A percentile compares a stretch with the other conserved stretches of the same genome.
Evolutionary conservation across 768 basidiomycete genomes (phyloP).

Genomic region (Piloderma croceum): DNA sequence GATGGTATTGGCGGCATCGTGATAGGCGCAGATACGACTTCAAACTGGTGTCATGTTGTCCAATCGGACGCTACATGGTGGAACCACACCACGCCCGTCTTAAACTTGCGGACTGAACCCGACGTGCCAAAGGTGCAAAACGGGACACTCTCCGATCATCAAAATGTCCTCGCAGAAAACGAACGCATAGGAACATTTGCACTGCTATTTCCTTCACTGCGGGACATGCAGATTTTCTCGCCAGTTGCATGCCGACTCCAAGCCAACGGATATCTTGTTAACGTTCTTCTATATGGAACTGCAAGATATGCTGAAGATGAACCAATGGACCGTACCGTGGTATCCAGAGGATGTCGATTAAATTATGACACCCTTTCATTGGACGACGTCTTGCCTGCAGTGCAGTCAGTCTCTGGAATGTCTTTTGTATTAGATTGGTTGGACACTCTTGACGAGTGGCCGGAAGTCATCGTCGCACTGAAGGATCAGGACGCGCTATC

Average conservation of each 20-base stretch:
- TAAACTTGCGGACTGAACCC: too few relatives aligned
- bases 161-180: background rate
- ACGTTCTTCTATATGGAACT: too few relatives aligned
- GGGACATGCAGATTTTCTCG: slow-evolving; percentile 30
- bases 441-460: slow-evolving; percentile 15
- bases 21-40: slow-evolving; percentile 2
- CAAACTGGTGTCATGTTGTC: background rate
- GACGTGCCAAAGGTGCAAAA: too few relatives aligned
- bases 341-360: too few relatives aligned
- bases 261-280: slow-evolving; percentile 24
- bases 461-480: slow-evolving; percentile 32
- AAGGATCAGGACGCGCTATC: slow-evolving; percentile 25
- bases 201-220: slow-evolving; percentile 28
- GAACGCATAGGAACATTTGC: slow-evolving; percentile 23
- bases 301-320: too few relatives aligned
- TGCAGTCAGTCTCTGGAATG: too few relatives aligned
- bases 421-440: slow-evolving; percentile 31
- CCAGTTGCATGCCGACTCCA: slow-evolving; percentile 33
- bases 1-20: slow-evolving; percentile 37
- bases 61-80: too few relatives aligned
- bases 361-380: too few relatives aligned
- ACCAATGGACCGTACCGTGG: too few relatives aligned
- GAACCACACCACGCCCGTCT: too few relatives aligned
- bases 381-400: too few relatives aligned
- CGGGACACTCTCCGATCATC: too few relatives aligned